These are phyloP conservation scores for Staphylotrichum tortipilum DNA, from an alignment of 495 filamentous ascomycete genomes.

Conservation along the genomic window DNA sequence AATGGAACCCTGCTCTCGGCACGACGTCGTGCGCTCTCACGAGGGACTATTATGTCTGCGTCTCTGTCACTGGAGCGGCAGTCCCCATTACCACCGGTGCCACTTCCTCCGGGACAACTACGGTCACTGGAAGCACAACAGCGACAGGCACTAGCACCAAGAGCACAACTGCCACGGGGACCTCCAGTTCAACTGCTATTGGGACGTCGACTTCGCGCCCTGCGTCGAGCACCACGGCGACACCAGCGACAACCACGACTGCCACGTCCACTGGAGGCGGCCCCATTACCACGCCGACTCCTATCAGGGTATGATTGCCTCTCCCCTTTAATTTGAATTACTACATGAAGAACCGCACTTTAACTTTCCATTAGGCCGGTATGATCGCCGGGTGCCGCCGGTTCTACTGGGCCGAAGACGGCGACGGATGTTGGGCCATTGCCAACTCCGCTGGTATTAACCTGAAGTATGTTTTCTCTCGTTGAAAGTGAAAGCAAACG, in stretches of 20 bases:
- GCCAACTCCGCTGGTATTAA: background rate
- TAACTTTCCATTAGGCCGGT: background rate
- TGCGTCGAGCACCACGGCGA: background rate
- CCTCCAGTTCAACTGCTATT: too few species aligned
- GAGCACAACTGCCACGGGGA: too few species aligned
- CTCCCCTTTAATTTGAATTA: too few species aligned
- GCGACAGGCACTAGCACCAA: too few species aligned
- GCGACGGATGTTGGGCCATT: slow-evolving; percentile 3
- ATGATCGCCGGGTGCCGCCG: background rate
- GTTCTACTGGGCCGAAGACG: background rate
- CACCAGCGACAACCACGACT: background rate
- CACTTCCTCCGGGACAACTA: background rate
- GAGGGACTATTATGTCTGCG: background rate
- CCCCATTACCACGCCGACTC: background rate
- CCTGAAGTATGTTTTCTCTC: background rate
- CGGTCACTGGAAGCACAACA: too few species aligned
- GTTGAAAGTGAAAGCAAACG: too few species aligned
- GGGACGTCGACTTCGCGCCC: too few species aligned
- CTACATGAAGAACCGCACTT: too few species aligned
- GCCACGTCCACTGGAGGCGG: background rate
- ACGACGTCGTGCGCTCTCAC: background rate
- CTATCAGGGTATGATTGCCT: background rate
- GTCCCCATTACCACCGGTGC: background rate
- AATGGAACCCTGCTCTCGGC: background rate
- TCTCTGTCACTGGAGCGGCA: background rate